These are phyloP conservation scores for Actinomortierella ambigua DNA, from an alignment of 371 early-diverging fungal genomes.

Conservation along the genomic window DNA sequence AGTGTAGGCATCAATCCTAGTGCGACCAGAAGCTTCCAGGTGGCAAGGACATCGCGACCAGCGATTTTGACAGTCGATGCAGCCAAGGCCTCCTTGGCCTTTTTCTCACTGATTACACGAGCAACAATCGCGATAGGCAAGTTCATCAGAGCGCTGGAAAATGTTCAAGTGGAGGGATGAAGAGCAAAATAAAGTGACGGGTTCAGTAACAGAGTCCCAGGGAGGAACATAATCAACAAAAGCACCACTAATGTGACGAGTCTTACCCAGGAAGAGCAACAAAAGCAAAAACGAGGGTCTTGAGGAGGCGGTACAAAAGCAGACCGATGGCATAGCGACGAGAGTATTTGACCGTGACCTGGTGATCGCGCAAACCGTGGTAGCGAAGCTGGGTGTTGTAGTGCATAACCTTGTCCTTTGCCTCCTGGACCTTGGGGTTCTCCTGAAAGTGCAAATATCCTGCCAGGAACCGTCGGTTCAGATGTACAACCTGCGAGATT, in stretches of 20 bases:
- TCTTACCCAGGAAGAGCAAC: constrained; percentile 87
- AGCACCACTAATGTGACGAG: not conserved
- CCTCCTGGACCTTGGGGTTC: constrained; percentile 78
- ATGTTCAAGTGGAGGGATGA: not conserved
- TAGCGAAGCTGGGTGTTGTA: constrained; percentile 90
- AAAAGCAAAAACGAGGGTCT: constrained; percentile 72
- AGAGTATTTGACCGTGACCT: constrained; percentile 85
- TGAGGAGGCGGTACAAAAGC: constrained; percentile 66
- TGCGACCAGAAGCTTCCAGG: constrained; percentile 95
- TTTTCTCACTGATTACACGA: constrained; percentile 71
- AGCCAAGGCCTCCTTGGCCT: constrained; percentile 88
- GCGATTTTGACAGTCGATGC: constrained; percentile 91
- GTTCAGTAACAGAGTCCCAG: constrained; percentile 1
- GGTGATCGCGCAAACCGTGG: constrained; percentile 95
- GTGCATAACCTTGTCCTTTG: constrained; percentile 74
- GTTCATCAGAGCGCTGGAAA: constrained; percentile 72
- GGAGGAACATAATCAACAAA: constrained; percentile 1
- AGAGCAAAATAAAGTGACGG: not conserved
- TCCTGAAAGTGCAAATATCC: constrained; percentile 84
- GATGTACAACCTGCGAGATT: constrained; percentile 82
- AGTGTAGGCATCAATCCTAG: constrained; percentile 79
- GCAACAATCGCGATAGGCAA: constrained; percentile 80
- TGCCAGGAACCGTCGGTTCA: constrained; percentile 92
- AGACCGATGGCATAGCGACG: constrained; percentile 75
- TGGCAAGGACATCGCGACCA: constrained; percentile 93